These are phyloP conservation scores for Botryotinia globosa DNA, from an alignment of 2,329 filamentous ascomycete genomes.

Conservation along the genomic window DNA sequence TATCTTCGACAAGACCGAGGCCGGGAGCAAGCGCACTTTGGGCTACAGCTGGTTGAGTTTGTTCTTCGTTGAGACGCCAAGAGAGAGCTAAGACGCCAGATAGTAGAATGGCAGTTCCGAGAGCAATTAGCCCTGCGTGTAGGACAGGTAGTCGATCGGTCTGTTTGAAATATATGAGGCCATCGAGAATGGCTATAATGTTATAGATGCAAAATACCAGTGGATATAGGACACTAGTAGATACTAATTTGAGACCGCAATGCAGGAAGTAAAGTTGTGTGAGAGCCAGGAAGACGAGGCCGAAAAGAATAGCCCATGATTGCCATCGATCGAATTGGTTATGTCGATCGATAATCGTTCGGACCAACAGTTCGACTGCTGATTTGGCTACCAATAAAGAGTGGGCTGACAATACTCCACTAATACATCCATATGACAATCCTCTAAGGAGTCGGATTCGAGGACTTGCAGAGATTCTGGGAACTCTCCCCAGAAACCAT, in stretches of 20 bases:
- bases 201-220: constrained; percentile 99
- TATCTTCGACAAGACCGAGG: constrained; percentile 74
- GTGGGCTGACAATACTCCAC: constrained; percentile 91
- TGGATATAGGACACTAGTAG: constrained; percentile 92
- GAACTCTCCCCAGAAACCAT: constrained; percentile 53
- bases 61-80: constrained; percentile 84
- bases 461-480: constrained; percentile 56
- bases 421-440: constrained; percentile 83
- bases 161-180: constrained; percentile 94
- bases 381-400: constrained; percentile 92
- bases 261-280: constrained; percentile 95
- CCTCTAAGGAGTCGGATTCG: constrained; percentile 75
- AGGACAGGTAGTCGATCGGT: constrained; percentile 72
- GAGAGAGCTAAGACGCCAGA: constrained; percentile 87
- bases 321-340: constrained; percentile 97
- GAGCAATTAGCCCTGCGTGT: constrained; percentile 75
- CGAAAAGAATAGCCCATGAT: constrained; percentile 85
- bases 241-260: constrained; percentile 87
- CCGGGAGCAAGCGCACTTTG: constrained; percentile 76
- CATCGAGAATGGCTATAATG: constrained; percentile 96
- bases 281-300: constrained; percentile 76
- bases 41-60: constrained; percentile 56
- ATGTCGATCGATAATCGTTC: constrained; percentile 76
- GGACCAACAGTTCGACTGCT: constrained; percentile 88
- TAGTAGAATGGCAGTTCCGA: constrained; percentile 84